Evolutionary conservation across 106 monocot species (phyloP), one percentile per base, ranked within the genome.

Genomic region (Dioscorea zingiberensis): DNA sequence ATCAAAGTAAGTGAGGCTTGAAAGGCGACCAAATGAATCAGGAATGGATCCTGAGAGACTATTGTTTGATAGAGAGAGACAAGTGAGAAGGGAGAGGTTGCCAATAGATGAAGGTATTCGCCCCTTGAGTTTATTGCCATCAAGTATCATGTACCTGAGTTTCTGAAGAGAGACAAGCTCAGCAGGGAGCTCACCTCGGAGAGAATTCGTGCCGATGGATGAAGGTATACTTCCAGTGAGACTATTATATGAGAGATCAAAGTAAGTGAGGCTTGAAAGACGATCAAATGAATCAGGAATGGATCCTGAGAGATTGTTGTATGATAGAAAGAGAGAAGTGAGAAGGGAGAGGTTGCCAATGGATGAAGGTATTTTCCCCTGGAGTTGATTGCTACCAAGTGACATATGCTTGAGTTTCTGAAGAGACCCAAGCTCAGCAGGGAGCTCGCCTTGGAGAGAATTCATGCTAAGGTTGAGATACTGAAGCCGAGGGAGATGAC

Each of bases 381-480:
- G 2, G 44, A 27, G 4, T 38, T 38, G 62, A 45, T 64, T 12
- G 29, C 19, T 24, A 17, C 21, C n/a, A 64, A n/a, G 23, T 14
- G 3, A 5, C 49, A 64, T 44, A 28, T 13, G 7, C 45, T 46
- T 8, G n/a, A 64, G 47, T 4, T 47, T 24, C 8, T 21, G 8
- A 21, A 32, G 45, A 3, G 1, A 1, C 2, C 22, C 21, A 24
- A 64, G 16, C 2, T 22, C 18, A 13, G 27, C 1, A 5, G 71
- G 69, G 18, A 63, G 49, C 13, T 24, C 29, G 10, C 71, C 71
- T 21, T 2, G 12, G 21, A 71, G 59, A 17, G 69, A 60, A 26
- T 70, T 70, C 3, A 8, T 47, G 59, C 58, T 70, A 1, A 58
- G 24, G 45, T 59, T 27, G 23, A 70, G 44, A 48, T 25, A 4